phyloP scores from a whole-genome alignment of 345 rosid species.

The Eucalyptus virginea region DNA sequence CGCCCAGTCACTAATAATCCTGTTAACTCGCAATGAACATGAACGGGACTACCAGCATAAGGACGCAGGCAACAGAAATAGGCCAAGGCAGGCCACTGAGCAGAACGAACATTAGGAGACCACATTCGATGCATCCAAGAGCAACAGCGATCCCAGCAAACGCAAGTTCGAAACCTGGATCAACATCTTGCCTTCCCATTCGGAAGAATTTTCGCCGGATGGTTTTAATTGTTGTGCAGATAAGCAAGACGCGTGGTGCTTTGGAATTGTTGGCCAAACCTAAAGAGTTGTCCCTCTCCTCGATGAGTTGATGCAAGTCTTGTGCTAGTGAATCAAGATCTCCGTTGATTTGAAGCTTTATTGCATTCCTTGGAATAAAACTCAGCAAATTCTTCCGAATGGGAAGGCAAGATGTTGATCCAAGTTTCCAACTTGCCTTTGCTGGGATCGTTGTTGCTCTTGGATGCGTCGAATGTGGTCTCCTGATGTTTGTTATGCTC shows the following conservation, averaged over 20 bases:
- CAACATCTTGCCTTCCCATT: neutral
- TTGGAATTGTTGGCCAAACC: neutral
- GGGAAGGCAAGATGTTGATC: too few species aligned
- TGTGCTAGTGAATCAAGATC: neutral
- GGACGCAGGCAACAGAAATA: neutral
- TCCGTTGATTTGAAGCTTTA: neutral
- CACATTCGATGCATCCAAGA: neutral
- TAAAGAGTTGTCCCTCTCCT: neutral
- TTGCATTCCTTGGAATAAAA: too few species aligned
- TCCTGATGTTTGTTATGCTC: too few species aligned
- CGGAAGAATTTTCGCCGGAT: rapidly evolving
- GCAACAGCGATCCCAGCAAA: neutral
- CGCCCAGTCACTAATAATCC: neutral
- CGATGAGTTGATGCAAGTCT: neutral
- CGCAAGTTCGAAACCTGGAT: neutral
- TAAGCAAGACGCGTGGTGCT: neutral
- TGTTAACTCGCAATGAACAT: neutral
- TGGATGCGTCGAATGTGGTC: too few species aligned
- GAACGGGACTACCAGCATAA: neutral
- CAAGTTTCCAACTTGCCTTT: too few species aligned
- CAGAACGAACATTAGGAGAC: neutral
- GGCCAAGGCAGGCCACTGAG: neutral
- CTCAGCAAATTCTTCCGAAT: too few species aligned
- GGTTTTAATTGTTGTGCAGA: neutral
- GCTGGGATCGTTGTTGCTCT: rapidly evolving